Conservation (phyloP, 2,329 filamentous ascomycete genomes). For the Acephala macrosclerotiorum region DNA sequence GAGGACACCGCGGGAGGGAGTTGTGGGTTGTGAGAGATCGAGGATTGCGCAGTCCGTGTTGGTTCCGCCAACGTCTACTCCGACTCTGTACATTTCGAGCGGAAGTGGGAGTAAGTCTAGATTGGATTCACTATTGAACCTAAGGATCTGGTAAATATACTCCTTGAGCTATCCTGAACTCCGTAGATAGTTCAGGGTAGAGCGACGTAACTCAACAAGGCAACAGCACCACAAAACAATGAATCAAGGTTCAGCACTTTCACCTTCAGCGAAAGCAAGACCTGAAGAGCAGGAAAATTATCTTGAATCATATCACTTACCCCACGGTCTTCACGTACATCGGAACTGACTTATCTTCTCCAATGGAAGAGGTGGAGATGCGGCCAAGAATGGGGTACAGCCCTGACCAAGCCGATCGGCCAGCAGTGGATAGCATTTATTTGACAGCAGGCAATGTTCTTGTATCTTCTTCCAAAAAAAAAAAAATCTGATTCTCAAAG, state of each 20-base stretch:
- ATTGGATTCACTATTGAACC: background rate
- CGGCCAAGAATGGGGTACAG: conserved; percentile 5
- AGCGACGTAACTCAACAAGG: background rate
- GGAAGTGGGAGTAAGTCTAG: background rate
- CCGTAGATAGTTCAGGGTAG: background rate
- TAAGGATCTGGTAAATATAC: background rate
- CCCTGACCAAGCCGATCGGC: background rate
- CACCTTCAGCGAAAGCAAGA: no score
- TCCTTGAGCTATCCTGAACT: background rate
- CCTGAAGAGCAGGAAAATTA: background rate
- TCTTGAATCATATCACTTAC: background rate
- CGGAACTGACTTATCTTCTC: background rate
- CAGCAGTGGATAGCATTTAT: background rate
- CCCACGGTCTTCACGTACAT: background rate
- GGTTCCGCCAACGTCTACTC: conserved; percentile 49
- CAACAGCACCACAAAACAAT: background rate
- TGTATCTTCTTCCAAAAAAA: background rate
- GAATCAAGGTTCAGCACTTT: background rate
- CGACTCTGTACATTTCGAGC: conserved; percentile 44
- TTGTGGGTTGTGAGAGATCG: conserved; percentile 47
- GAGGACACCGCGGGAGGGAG: conserved; percentile 50
- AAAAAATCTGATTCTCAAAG: background rate
- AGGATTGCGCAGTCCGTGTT: conserved; percentile 55
- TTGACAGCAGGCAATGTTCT: background rate
- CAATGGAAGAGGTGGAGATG: background rate